These are phyloP conservation scores for Penicillium chermesinum DNA, from an alignment of 495 filamentous ascomycete species.

Conservation along the genomic window DNA sequence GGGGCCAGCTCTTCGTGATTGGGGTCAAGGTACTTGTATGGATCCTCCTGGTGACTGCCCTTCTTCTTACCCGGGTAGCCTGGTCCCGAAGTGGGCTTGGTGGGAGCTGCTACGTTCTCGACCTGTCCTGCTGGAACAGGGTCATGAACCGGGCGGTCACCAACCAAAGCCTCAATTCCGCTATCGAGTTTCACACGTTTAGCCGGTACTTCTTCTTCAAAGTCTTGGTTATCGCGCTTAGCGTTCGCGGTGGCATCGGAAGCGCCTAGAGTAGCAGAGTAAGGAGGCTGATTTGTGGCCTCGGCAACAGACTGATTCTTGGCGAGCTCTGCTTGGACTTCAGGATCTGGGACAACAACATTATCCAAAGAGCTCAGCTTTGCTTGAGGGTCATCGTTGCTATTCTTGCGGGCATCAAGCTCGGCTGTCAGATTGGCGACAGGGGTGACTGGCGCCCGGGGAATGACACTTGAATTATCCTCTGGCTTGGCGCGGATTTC, in stretches of 20 bases:
- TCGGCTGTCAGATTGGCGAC: slow-evolving; percentile 53
- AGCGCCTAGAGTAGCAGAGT: slow-evolving; percentile 30
- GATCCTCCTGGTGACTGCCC: slow-evolving; percentile 63
- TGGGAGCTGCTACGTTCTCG: slow-evolving; percentile 28
- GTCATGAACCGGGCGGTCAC: slow-evolving; percentile 48
- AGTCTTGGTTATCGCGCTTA: slow-evolving; percentile 39
- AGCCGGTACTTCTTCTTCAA: slow-evolving; percentile 39
- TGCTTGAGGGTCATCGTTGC: slow-evolving; percentile 31
- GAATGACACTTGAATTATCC: slow-evolving; percentile 53
- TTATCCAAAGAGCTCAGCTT: slow-evolving; percentile 50
- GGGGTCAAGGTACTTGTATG: slow-evolving; percentile 78
- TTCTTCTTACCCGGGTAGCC: slow-evolving; percentile 38
- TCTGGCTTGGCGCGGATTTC: slow-evolving; percentile 86
- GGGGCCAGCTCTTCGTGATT: slow-evolving; percentile 67
- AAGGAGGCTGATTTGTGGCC: slow-evolving; percentile 36
- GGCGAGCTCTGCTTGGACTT: slow-evolving; percentile 30
- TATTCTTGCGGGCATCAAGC: slow-evolving; percentile 46
- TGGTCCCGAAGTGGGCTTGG: slow-evolving; percentile 10
- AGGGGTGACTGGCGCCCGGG: slow-evolving; percentile 40
- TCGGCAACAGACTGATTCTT: slow-evolving; percentile 44
- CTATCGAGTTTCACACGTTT: slow-evolving; percentile 46
- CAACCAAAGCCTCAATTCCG: slow-evolving; percentile 40
- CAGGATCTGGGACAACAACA: slow-evolving; percentile 33
- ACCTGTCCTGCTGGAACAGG: slow-evolving; percentile 37
- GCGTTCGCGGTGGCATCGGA: slow-evolving; percentile 16